A percentile compares a stretch with the other conserved stretches of the same genome.
Conservation (phyloP, 495 filamentous ascomycete genomes). For the Aspergillus funiculosus region DNA sequence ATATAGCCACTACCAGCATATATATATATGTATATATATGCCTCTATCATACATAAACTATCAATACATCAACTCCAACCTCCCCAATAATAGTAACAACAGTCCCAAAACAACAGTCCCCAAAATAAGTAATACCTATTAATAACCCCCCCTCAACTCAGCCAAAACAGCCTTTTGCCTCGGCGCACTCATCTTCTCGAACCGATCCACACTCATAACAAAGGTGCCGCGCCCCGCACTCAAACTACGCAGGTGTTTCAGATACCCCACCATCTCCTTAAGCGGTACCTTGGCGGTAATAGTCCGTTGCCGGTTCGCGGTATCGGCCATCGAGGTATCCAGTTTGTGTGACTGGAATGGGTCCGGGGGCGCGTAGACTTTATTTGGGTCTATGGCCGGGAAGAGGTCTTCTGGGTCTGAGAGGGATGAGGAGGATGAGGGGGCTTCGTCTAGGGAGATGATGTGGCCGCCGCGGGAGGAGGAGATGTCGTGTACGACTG, state of each 20-base stretch:
- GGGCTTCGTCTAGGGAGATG: constrained; percentile 65
- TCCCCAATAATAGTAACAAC: too few relatives aligned
- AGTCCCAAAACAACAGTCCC: too few relatives aligned
- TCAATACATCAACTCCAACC: neutral
- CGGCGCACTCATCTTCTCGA: constrained; percentile 72
- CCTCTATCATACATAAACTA: constrained; percentile 3
- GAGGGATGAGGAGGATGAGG: constrained; percentile 24
- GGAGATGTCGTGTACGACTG: constrained; percentile 85
- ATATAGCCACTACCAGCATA: constrained; percentile 1
- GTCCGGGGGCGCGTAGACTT: constrained; percentile 79
- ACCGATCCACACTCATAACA: constrained; percentile 85
- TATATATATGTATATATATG: neutral
- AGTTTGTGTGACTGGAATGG: constrained; percentile 59
- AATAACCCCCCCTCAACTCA: constrained; percentile 42
- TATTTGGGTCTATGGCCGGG: constrained; percentile 54
- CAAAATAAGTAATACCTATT: neutral
- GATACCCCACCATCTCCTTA: constrained; percentile 95
- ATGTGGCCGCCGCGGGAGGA: constrained; percentile 79
- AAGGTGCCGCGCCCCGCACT: constrained; percentile 88
- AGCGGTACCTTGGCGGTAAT: constrained; percentile 83
- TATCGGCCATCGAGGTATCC: constrained; percentile 14
- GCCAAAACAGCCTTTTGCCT: constrained; percentile 53
- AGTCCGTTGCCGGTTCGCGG: constrained; percentile 44
- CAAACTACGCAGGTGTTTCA: constrained; percentile 80
- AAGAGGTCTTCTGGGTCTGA: constrained; percentile 23